phyloP scores from a whole-genome alignment of 257 asterid genomes.

The Solanum medicagineum region DNA sequence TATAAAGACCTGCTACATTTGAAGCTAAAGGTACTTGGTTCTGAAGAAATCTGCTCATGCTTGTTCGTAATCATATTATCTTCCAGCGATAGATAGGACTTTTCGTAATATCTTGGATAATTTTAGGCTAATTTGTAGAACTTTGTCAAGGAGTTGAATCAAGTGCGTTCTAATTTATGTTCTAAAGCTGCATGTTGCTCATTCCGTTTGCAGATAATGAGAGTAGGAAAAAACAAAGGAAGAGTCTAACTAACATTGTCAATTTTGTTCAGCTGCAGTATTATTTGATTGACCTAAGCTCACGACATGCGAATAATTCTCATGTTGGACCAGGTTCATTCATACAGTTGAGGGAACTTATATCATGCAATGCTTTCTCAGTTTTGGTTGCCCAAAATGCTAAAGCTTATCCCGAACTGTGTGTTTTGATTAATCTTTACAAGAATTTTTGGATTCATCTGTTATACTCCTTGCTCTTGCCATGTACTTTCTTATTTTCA shows the following conservation, averaged over 20 bases:
- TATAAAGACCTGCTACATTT: conserved; percentile 14
- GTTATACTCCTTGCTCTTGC: not conserved
- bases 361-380: not conserved
- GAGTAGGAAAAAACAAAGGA: not conserved
- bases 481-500: not conserved
- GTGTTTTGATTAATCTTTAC: not conserved
- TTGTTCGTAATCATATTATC: conserved; percentile 5
- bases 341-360: not conserved
- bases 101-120: not conserved
- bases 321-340: not conserved
- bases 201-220: not conserved
- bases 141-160: not conserved
- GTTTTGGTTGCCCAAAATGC: not conserved
- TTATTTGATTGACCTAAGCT: not conserved
- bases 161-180: not conserved
- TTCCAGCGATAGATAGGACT: conserved; percentile 8
- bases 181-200: not conserved
- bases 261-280: not conserved
- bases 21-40: conserved; percentile 16
- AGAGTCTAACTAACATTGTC: not conserved
- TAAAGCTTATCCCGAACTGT: not conserved
- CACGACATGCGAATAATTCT: not conserved
- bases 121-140: not conserved
- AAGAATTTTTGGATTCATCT: not conserved
- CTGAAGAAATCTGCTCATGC: conserved; percentile 19